These are phyloP conservation scores for Medicago arabica DNA, from an alignment of 306 rosid species.

Conservation along the genomic window DNA sequence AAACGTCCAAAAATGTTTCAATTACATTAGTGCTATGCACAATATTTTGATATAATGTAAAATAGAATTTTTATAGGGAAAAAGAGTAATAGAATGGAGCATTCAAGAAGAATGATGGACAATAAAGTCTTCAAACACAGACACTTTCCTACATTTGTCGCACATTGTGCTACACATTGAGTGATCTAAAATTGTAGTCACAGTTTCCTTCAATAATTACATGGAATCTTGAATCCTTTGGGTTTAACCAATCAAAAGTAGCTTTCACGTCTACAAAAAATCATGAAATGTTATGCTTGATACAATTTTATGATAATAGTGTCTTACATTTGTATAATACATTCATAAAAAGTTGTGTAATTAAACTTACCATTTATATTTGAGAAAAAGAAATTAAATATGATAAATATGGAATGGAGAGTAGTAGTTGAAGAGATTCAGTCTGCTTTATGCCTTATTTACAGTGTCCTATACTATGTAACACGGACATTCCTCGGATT, in stretches of 20 bases:
- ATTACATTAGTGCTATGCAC: neutral
- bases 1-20: neutral
- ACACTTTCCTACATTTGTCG: neutral
- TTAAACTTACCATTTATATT: no score
- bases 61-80: neutral
- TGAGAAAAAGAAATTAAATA: no score
- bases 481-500: no score
- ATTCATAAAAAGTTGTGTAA: no score
- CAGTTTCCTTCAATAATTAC: neutral
- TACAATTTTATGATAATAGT: no score
- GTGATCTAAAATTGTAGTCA: neutral
- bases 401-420: no score
- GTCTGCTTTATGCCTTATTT: no score
- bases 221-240: neutral
- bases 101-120: neutral
- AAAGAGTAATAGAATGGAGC: neutral
- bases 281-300: neutral
- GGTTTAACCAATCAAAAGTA: neutral
- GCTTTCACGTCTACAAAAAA: conserved; percentile 7
- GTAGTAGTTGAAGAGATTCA: no score
- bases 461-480: no score
- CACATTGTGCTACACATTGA: neutral
- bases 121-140: neutral
- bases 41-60: neutral
- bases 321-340: no score